These are phyloP conservation scores for Platismatia glauca DNA, from an alignment of 495 filamentous ascomycete species.

Conservation along the genomic window DNA sequence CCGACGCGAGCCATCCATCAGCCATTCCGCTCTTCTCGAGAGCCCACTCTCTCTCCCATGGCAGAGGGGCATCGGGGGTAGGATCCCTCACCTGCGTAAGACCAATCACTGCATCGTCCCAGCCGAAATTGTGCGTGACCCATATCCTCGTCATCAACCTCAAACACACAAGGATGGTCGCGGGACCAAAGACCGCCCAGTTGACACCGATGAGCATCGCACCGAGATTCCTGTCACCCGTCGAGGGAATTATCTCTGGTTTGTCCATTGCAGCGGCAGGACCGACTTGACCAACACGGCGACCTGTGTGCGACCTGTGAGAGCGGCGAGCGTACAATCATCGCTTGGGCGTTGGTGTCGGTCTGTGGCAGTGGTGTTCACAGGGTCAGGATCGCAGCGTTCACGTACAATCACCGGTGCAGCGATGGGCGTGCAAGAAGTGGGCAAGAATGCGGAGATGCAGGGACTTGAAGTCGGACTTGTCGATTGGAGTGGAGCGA, in stretches of 20 bases:
- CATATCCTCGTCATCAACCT: constrained; percentile 14
- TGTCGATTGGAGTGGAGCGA: not conserved
- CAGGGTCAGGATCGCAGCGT: not conserved
- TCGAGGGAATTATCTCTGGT: constrained; percentile 6
- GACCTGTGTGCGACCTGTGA: constrained; percentile 6
- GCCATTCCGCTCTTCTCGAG: not conserved
- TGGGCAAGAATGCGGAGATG: not conserved
- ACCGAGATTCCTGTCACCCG: constrained; percentile 19
- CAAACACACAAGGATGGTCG: constrained; percentile 18
- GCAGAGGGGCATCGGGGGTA: not conserved
- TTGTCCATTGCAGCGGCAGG: constrained; percentile 3
- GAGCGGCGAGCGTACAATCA: not conserved
- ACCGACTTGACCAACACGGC: not conserved
- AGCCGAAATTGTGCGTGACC: constrained; percentile 22
- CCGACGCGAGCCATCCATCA: not conserved
- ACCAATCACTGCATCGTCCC: constrained; percentile 21
- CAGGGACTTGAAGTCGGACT: not conserved
- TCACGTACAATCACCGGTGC: not conserved
- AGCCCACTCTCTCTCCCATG: not conserved
- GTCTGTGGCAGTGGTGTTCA: not conserved
- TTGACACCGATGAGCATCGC: constrained; percentile 15
- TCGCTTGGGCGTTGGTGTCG: not conserved
- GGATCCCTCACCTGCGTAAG: constrained; percentile 15
- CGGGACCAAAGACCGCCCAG: constrained; percentile 19
- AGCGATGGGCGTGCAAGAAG: not conserved